Conservation (phyloP, 371 early-diverging fungal genomes). For the Apophysomyces trapeziformis region DNA sequence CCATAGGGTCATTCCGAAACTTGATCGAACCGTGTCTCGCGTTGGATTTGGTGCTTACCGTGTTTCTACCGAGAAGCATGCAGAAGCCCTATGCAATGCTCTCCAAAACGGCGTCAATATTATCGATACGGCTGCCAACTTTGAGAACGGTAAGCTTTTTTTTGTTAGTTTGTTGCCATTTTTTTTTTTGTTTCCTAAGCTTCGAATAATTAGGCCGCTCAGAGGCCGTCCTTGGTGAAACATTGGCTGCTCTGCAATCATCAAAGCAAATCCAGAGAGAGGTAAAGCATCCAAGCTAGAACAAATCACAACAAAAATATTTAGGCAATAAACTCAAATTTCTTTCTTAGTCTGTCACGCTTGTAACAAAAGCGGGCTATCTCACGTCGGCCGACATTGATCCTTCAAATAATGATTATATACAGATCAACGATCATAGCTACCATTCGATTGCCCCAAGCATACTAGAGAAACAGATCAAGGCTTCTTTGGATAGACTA, state of each 20-base stretch:
- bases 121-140: slow-evolving; percentile 77
- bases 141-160: slow-evolving; percentile 62
- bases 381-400: slow-evolving; percentile 35
- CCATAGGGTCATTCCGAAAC: slow-evolving; percentile 34
- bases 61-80: slow-evolving; percentile 44
- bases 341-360: slow-evolving; percentile 50
- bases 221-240: slow-evolving; percentile 64
- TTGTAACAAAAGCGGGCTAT: slow-evolving; percentile 80
- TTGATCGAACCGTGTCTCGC: slow-evolving; percentile 53
- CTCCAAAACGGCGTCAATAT: slow-evolving; percentile 69
- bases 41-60: slow-evolving; percentile 71
- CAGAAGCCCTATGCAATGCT: slow-evolving; percentile 59
- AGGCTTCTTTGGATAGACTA: slow-evolving; percentile 62
- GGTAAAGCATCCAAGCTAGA: slow-evolving; percentile 24
- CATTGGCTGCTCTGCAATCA: slow-evolving; percentile 44
- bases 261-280: slow-evolving; percentile 39
- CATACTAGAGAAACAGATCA: slow-evolving; percentile 64
- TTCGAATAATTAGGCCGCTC: slow-evolving; percentile 49
- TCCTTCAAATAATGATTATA: slow-evolving; percentile 37
- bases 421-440: slow-evolving; percentile 57
- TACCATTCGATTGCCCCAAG: slow-evolving; percentile 70
- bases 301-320: background rate
- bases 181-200: background rate
- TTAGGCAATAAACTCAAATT: background rate
- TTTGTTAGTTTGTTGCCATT: background rate